Percentiles rank a stretch among this genome's conserved stretches.
These are phyloP conservation scores for Gonium pectorale DNA, from an alignment of 139 green algal species.

Conservation along the genomic window DNA sequence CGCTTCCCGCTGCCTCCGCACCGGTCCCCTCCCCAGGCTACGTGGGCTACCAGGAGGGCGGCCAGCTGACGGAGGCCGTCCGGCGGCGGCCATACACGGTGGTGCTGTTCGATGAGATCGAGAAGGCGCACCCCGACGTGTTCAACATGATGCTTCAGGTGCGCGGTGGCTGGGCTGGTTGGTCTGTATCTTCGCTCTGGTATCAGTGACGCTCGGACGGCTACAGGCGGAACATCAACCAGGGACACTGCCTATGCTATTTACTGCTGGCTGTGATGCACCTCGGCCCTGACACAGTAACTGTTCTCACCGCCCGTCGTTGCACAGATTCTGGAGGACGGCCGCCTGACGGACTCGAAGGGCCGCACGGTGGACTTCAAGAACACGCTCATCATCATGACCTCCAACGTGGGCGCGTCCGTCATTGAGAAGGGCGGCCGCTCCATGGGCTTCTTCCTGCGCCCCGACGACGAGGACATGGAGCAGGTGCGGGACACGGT, in stretches of 20 bases:
- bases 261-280: no score
- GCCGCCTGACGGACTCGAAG: conserved; percentile 91
- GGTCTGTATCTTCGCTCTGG: no score
- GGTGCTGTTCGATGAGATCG: conserved; percentile 99
- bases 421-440: conserved; percentile 96
- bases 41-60: conserved; percentile 98
- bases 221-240: no score
- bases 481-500: conserved; percentile 51
- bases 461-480: conserved; percentile 72
- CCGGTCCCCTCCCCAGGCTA: conserved; percentile 79
- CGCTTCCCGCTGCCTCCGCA: no score
- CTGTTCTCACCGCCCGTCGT: no score
- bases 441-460: conserved; percentile 78
- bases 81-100: conserved; percentile 96
- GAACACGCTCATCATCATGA: conserved; percentile 99
- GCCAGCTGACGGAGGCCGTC: conserved; percentile 99
- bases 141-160: conserved; percentile 99
- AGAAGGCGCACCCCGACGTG: conserved; percentile 99
- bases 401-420: conserved; percentile 95
- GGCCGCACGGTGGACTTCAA: conserved; percentile 99
- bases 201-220: no score
- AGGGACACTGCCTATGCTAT: no score
- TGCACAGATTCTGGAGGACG: conserved; percentile 95
- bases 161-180: no score
- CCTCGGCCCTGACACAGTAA: no score